Percentiles rank a stretch among this genome's conserved stretches.
These are phyloP conservation scores for Pulveroboletus sp. DNA, from an alignment of 768 basidiomycete species.

Conservation along the genomic window DNA sequence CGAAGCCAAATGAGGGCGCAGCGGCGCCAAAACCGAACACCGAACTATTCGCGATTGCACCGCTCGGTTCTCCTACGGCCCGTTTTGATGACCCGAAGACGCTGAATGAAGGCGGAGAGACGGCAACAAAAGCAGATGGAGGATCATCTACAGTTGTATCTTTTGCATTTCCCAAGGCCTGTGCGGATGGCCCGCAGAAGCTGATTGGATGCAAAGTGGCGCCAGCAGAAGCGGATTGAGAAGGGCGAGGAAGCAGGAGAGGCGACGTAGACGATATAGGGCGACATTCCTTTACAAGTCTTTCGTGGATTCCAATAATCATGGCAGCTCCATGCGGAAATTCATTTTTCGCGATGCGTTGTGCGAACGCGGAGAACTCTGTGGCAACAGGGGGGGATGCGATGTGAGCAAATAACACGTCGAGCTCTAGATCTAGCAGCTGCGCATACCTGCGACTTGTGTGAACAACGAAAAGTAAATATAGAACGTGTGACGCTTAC, in stretches of 20 bases:
- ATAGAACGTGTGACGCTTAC: slow-evolving; percentile 1
- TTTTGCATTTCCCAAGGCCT: too few species aligned
- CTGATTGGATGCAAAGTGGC: too few species aligned
- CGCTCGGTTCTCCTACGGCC: too few species aligned
- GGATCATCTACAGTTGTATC: too few species aligned
- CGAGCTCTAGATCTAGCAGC: slow-evolving; percentile 23
- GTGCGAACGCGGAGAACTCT: slow-evolving; percentile 10
- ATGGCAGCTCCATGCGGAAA: slow-evolving; percentile 22
- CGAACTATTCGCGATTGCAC: too few species aligned
- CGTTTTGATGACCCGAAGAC: too few species aligned
- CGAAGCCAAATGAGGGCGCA: too few species aligned
- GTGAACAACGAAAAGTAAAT: neutral
- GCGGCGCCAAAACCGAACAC: too few species aligned
- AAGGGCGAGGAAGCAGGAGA: neutral
- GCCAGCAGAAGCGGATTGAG: neutral
- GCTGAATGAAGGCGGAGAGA: too few species aligned
- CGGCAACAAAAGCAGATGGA: too few species aligned
- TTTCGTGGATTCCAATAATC: slow-evolving; percentile 17
- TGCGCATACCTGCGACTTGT: slow-evolving; percentile 6
- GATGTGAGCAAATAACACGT: slow-evolving; percentile 16
- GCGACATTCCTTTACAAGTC: slow-evolving; percentile 10
- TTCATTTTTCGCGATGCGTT: slow-evolving; percentile 12
- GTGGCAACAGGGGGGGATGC: slow-evolving; percentile 11
- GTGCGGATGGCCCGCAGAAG: too few species aligned
- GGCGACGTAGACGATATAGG: neutral